Base-by-base conservation (phyloP, 1,139 yeast genomes). In the Kodamaea arcana region DNA sequence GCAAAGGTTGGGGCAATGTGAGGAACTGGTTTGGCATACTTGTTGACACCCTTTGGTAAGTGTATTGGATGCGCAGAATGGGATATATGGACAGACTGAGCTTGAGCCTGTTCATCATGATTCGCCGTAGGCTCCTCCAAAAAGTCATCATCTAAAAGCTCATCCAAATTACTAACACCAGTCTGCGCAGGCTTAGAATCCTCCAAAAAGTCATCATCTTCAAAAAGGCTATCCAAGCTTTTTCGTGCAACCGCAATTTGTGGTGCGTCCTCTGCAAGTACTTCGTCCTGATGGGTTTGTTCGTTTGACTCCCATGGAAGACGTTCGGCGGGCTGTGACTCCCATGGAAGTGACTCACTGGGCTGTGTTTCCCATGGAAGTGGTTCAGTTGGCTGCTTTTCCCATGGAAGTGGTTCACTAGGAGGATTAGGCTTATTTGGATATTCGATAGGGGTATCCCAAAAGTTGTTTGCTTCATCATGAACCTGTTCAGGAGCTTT, bases 131-230 rank as follows among this genome's bases (percentile, higher is more conserved):
- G 40, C 11, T 43, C 47, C 4, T 45, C 54, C 32, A 47, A 43
- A 24, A 47, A 51, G 33, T 61, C 59, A 17, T 65, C 72, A 29
- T 69, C 72, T 29, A 64, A 62, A n/a, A 69, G 55, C 5, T 72
- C 78, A 37, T 75, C 81, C 32, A 65, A 57, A n/a, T 65, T 73
- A 39, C 15, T 6, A 7, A 7, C 27, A 7, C 8, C 6, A 24
- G 27, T 14, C 11, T 14, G 22, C 22, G 22, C 22, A 7, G 22
- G 22, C 6, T 6, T 12, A 10, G 17, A 4, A 4, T 38, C 37
- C 6, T 43, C 41, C 31, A 49, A 43, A 29, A 51, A 49, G 15
- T 42, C 48, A 21, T 46, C 47, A 20, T 50, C 54, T 11, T 31
- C 47, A 39, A 51, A 48, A 14, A 52, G 39, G 6, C 28, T 25